Base-by-base conservation (phyloP, 139 green algal species). In the Edaphochlamys debaryana region DNA sequence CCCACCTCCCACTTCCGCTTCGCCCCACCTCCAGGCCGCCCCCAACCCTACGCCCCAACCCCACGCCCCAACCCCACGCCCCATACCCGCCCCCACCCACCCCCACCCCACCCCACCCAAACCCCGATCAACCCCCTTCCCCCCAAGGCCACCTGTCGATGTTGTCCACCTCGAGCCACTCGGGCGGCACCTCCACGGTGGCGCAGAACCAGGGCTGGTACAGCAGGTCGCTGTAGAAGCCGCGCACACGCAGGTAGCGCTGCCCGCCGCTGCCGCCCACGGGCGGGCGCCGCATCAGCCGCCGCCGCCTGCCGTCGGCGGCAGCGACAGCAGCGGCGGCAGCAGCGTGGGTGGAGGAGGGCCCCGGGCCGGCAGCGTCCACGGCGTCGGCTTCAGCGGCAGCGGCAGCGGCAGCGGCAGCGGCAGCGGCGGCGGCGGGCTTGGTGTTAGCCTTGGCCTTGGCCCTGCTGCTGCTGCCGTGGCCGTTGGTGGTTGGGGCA, bases 131-230 rank as follows among this genome's bases (percentile, higher is more conserved):
- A n/a, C n/a, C n/a, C n/a, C n/a, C n/a, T n/a, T n/a, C n/a, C n/a
- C n/a, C n/a, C n/a, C n/a, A n/a, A n/a, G n/a, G n/a, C 22, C 63
- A 85, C 89, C 93, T 88, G 23, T 94, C 88, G 11, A 99, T 88
- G 80, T 95, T 98, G 79, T 98, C 94, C 3, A 81, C 58, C 74
- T 92, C 80, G 63, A 99, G 81, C 96, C 96, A 99, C 13, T 92
- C 81, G 0, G 60, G 64, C 23, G 90, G 80, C 29, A 98, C 56
- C 13, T 91, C 85, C 19, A 90, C 36, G 20, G 82, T 93, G 4
- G 95, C 93, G 72, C 93, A 98, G 56, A 94, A 89, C 92, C 94
- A 98, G 25, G 95, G 87, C 79, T 97, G 94, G 89, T 98, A 97
- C 50, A 99, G 88, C 58, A 98, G 72, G 86, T 99, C 96, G 23